Conservation (phyloP, 129 eudicot genomes). For the Artemisia annua region DNA sequence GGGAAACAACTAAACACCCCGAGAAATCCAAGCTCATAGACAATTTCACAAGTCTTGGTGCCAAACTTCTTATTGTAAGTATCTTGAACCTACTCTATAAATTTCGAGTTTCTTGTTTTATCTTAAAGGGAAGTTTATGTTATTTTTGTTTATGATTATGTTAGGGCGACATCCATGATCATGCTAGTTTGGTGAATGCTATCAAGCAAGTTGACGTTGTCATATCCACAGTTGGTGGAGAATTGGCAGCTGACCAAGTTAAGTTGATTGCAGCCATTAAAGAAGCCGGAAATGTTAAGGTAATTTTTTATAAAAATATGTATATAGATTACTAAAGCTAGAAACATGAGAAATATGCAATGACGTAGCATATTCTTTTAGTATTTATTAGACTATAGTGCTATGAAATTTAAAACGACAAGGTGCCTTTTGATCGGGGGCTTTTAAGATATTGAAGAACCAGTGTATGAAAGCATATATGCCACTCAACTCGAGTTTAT, state of each 20-base stretch:
- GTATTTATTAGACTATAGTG: too few species aligned
- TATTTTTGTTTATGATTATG: background rate
- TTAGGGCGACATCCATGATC: conserved; percentile 54
- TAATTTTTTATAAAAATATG: background rate
- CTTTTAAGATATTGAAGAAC: too few species aligned
- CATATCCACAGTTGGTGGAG: conserved; percentile 45
- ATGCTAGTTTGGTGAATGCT: conserved; percentile 49
- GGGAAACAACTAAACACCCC: conserved; percentile 45
- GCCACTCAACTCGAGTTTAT: background rate
- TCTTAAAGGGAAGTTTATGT: background rate
- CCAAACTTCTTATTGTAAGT: conserved; percentile 34
- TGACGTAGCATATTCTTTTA: too few species aligned
- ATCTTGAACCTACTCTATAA: background rate
- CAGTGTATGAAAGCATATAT: background rate
- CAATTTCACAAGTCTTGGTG: conserved; percentile 42
- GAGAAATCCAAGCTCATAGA: conserved; percentile 40
- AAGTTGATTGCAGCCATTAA: conserved; percentile 50
- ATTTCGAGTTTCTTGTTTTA: too few species aligned
- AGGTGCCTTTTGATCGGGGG: background rate
- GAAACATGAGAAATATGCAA: too few species aligned
- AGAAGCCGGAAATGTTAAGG: conserved; percentile 57
- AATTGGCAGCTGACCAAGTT: conserved; percentile 39
- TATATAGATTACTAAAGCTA: too few species aligned
- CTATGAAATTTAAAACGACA: background rate
- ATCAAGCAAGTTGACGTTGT: conserved; percentile 61